Conservation (phyloP, 805 yeast genomes). For the Ogataea henricii region DNA sequence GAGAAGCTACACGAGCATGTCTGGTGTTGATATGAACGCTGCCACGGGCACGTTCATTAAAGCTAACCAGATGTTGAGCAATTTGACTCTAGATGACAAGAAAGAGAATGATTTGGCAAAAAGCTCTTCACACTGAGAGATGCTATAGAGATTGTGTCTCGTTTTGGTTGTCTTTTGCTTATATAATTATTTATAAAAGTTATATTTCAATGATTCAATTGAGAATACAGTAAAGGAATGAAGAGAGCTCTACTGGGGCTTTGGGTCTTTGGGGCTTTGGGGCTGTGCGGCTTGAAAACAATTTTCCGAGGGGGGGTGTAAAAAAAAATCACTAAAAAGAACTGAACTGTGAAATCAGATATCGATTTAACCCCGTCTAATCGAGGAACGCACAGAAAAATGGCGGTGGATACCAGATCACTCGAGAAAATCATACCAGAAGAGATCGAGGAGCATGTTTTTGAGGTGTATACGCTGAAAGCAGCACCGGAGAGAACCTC, state of each 20-base stretch:
- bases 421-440: slow-evolving; percentile 15
- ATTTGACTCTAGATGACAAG: slow-evolving; percentile 18
- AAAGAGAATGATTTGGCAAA: not conserved
- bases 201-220: not conserved
- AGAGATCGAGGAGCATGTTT: slow-evolving; percentile 30
- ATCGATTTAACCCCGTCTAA: not conserved
- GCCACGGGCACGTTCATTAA: slow-evolving; percentile 29
- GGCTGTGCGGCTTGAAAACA: not conserved
- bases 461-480: slow-evolving; percentile 26
- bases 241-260: not conserved
- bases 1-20: slow-evolving; percentile 16
- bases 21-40: slow-evolving; percentile 19
- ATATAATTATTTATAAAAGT: slow-evolving; percentile 3
- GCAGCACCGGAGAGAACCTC: slow-evolving; percentile 17
- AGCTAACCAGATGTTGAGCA: slow-evolving; percentile 26
- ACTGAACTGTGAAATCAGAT: not conserved
- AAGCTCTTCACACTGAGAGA: not conserved
- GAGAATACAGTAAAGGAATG: too few relatives aligned
- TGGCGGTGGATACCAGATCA: not conserved
- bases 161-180: not conserved
- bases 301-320: not conserved
- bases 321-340: not conserved
- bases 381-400: not conserved
- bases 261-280: not conserved
- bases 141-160: not conserved